Evolutionary conservation across 2,329 filamentous ascomycete species (phyloP), one percentile per base, ranked within the genome.

Genomic region (Chaetomium globosum): DNA sequence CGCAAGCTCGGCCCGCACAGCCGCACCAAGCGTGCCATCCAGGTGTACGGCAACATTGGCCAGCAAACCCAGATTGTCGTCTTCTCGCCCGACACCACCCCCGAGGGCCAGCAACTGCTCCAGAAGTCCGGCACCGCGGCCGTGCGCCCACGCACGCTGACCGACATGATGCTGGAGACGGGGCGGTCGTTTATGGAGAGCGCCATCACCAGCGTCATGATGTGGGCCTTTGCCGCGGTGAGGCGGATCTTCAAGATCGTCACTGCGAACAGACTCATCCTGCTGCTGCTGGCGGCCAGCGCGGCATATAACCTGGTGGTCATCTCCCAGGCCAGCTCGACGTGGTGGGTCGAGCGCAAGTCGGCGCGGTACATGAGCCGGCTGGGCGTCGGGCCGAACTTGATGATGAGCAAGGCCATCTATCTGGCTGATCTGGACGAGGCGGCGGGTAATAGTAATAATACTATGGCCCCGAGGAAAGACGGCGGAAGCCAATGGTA

Each of bases 341-440:
- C 85, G 1, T 98, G 93, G 93, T 97, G 91, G 90, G 83, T 86
- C 54, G 94, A 98, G 78, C 86, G 92, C 64, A 89, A 86, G 66
- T 92, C 93, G 1, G 85, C 84, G 19, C 88, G 83, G 49, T 97
- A 94, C 76, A 95, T 99, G 92, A 81, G 82, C 39, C 83, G 88
- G 13, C 79, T 98, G 16, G 94, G 94, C 10, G 87, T 98, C 8
- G 84, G 85, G 3, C 92, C 93, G 8, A 90, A 96, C 70, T 77
- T 83, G 23, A 85, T 89, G 68, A 94, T 97, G 91, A 91, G 89
- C 77, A 92, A 89, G 76, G 87, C 91, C 9, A 87, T 99, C 30
- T 97, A 95, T 74, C 78, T 97, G 63, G 83, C 83, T 59, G 94
- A 98, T 75, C 81, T 98, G 58, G 88, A 93, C 65, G 86, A 90